Evolutionary conservation across 2,329 filamentous ascomycete species (phyloP), one percentile per base, ranked within the genome.

Genomic region (Ophiostoma ips): DNA sequence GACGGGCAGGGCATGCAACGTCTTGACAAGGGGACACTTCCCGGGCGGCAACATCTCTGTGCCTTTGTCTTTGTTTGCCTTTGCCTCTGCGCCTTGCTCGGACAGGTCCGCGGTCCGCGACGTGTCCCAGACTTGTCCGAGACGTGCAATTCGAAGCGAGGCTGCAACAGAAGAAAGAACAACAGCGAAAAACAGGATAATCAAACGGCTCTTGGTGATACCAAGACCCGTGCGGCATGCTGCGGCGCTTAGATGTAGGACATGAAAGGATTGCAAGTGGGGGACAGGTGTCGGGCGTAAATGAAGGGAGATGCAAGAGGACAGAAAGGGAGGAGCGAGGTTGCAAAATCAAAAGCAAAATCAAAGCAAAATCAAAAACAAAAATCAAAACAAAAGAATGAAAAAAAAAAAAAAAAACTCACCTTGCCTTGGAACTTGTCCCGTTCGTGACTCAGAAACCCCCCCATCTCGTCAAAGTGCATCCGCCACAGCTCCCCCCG

Each of bases 341-440:
- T n/a, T 16, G 33, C 15, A 7, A 46, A 46, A 43, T 36, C 11
- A 36, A 31, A 18, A 45, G 36, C 10, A 43, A 43, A 4, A 6
- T 8, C 2, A n/a, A 16, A 3, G 34, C 4, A 9, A 19, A 33
- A 48, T 15, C n/a, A 21, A 46, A 30, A 18, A 34, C 30, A 8
- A 4, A 18, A 44, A 19, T 9, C 31, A 8, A 15, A 11, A 7
- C n/a, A 30, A 49, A 33, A 47, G 18, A 40, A 41, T 30, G 34
- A 47, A 18, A 19, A 38, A 24, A 15, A 38, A 33, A 28, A 38
- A 49, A 37, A 33, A 19, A 55, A 47, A 70, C 72, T 51, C 70
- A 83, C 83, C 68, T 92, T 89, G 58, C 85, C 84, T 18, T 90
- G 87, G 51, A 92, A 72, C 67, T 89, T 88, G 68, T 95, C 89